A percentile compares a stretch with the other conserved stretches of the same genome.
phyloP scores from a whole-genome alignment of 768 basidiomycete species.

The Rubroboletus satanas region DNA sequence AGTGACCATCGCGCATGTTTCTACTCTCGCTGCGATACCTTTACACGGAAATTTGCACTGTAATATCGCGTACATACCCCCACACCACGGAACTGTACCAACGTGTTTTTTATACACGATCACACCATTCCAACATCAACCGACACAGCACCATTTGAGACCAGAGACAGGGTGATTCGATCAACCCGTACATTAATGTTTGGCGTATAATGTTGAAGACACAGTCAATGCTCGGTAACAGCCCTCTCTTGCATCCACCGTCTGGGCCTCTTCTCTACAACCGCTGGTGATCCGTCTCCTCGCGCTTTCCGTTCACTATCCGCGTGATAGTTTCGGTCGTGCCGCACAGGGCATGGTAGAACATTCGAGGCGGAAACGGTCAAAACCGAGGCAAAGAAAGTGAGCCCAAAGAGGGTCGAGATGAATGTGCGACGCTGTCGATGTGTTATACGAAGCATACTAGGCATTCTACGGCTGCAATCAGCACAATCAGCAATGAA shows the following conservation, averaged over 20 bases:
- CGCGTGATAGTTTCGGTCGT: slow-evolving; percentile 52
- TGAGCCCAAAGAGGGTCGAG: slow-evolving; percentile 75
- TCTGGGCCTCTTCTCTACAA: slow-evolving; percentile 60
- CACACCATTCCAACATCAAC: not conserved
- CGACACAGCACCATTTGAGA: not conserved
- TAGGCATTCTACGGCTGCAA: slow-evolving; percentile 55
- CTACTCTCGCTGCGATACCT: slow-evolving; percentile 16
- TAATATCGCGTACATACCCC: slow-evolving; percentile 25
- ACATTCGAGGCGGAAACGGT: slow-evolving; percentile 79
- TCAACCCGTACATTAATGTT: not conserved
- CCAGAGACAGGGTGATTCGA: not conserved
- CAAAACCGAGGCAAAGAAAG: slow-evolving; percentile 71
- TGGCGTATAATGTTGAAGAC: not conserved
- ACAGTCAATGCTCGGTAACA: slow-evolving; percentile 14
- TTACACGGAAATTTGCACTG: slow-evolving; percentile 30
- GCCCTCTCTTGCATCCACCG: slow-evolving; percentile 80
- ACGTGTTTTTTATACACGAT: slow-evolving; percentile 21
- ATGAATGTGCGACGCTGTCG: slow-evolving; percentile 66
- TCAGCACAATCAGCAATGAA: slow-evolving; percentile 45
- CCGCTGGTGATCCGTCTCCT: slow-evolving; percentile 30
- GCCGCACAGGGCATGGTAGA: slow-evolving; percentile 75
- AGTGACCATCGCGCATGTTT: slow-evolving; percentile 17
- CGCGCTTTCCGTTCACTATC: slow-evolving; percentile 42
- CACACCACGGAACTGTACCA: slow-evolving; percentile 22
- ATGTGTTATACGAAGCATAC: slow-evolving; percentile 53